Evolutionary conservation across 164 flowering plant species (phyloP).

Genomic region (Vitis rotundifolia): DNA sequence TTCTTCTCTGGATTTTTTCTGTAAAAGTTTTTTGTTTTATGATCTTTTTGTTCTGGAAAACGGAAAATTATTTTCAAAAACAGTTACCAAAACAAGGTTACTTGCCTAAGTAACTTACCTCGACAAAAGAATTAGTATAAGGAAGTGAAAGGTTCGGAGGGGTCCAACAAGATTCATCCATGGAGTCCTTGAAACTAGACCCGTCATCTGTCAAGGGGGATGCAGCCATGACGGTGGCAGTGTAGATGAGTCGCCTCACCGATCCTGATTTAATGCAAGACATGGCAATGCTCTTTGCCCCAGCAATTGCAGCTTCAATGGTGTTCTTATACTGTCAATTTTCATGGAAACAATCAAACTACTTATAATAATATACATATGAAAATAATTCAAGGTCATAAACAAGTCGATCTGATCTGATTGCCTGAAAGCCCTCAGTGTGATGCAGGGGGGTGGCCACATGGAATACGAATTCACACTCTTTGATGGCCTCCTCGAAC

Average conservation of each 20-base stretch:
- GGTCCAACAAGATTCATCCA: conserved; percentile 58
- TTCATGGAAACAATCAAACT: conserved; percentile 3
- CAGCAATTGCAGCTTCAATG: conserved; percentile 40
- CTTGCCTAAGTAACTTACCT: conserved; percentile 15
- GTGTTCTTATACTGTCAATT: conserved; percentile 42
- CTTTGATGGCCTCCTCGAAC: conserved; percentile 40
- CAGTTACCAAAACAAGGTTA: too few species aligned
- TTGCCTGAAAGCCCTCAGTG: conserved; percentile 21
- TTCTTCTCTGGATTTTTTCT: too few species aligned
- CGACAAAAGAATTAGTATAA: neutral
- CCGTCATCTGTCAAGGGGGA: conserved; percentile 34
- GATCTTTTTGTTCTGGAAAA: neutral
- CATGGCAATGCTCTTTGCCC: conserved; percentile 26
- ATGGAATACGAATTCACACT: conserved; percentile 44
- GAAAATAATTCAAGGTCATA: neutral
- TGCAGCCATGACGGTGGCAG: conserved; percentile 36
- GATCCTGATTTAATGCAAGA: conserved; percentile 42
- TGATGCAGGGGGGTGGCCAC: conserved; percentile 44
- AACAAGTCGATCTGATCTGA: too few species aligned
- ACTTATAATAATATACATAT: too few species aligned
- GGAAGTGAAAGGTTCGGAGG: conserved; percentile 28
- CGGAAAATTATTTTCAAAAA: neutral
- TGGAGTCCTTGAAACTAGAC: conserved; percentile 24
- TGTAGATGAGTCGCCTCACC: conserved; percentile 52
- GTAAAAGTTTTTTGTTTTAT: too few species aligned